A percentile compares a stretch with the other conserved stretches of the same genome.
These are phyloP conservation scores for Echinochloa phyllopogon DNA, from an alignment of 176 grass and related monocot genomes.

Conservation along the genomic window DNA sequence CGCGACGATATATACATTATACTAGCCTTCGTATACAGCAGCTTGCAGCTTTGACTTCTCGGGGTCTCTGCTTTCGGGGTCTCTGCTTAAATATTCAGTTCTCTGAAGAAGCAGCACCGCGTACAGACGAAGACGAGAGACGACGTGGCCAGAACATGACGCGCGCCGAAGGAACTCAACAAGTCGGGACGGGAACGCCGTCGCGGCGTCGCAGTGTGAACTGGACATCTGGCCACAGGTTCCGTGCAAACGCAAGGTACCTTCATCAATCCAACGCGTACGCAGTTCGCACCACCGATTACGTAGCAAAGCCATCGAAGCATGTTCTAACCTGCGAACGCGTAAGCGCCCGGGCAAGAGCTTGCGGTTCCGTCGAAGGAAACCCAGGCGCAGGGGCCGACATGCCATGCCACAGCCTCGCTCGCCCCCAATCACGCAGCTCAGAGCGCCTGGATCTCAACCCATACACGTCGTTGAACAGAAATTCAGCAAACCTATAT, in stretches of 20 bases:
- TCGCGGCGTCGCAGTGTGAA: neutral
- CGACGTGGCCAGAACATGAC: neutral
- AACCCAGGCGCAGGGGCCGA: neutral
- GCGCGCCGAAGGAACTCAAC: neutral
- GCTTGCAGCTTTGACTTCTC: no score
- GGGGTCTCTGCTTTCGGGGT: neutral
- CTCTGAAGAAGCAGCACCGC: neutral
- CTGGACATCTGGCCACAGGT: neutral
- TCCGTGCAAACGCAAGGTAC: neutral
- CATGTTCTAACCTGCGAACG: neutral
- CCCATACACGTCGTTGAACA: neutral
- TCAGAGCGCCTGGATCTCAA: neutral
- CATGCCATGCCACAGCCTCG: neutral
- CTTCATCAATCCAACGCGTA: neutral
- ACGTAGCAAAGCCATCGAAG: neutral
- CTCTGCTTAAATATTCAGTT: neutral
- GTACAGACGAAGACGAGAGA: neutral
- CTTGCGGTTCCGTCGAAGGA: neutral
- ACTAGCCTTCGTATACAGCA: no score
- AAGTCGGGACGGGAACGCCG: neutral
- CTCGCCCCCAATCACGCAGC: neutral
- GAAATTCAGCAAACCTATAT: conserved; percentile 13
- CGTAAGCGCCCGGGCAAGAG: neutral
- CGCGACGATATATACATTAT: no score
- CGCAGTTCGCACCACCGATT: neutral